Evolutionary conservation across 2,329 filamentous ascomycete genomes (phyloP), one percentile per base, ranked within the genome.

Genomic region (Calonectria ilicicola): DNA sequence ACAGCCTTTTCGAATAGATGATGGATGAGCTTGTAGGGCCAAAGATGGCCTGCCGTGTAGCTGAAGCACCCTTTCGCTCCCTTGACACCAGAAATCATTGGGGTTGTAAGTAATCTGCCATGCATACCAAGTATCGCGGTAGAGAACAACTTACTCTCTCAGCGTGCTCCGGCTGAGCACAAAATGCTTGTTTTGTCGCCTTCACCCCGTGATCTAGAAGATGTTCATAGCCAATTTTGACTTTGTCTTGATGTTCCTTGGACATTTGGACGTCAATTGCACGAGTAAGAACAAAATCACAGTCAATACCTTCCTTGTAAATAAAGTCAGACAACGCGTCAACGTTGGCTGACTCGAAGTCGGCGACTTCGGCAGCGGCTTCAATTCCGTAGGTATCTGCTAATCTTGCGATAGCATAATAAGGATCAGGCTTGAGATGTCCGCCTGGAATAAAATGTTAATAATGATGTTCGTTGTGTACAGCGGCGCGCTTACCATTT

Each of bases 271-370:
- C 83, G 72, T 87, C 85, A 5, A 82, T 78, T 9, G 83, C 82
- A 5, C 85, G 76, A 0, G 84, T 85, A 3, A 87, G 47, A 15
- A 85, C 80, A 19, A 87, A 85, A 38, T 88, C 86, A 71, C 86
- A 87, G 49, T 87, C 84, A 12, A 87, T 81, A 0, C 76, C 70
- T 46, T 86, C 83, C 0, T 80, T 73, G n/a, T 84, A 80, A 7
- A 87, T 78, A 19, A 81, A 75, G 3, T 82, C 71, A 66, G 85
- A 83, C 6, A 87, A 67, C 0, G 75, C 76, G 2, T 70, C 47
- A 3, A 75, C 9, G 26, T 77, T 77, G 1, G 40, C 69, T 1
- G 58, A 26, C 27, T 77, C 76, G 17, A 77, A 78, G 2, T 69
- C 51, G 0, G 74, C 74, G 9, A 81, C 73, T 35, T 81, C 73